Conservation (phyloP, 2,329 filamentous ascomycete genomes). For the Beauveria bassiana region DNA sequence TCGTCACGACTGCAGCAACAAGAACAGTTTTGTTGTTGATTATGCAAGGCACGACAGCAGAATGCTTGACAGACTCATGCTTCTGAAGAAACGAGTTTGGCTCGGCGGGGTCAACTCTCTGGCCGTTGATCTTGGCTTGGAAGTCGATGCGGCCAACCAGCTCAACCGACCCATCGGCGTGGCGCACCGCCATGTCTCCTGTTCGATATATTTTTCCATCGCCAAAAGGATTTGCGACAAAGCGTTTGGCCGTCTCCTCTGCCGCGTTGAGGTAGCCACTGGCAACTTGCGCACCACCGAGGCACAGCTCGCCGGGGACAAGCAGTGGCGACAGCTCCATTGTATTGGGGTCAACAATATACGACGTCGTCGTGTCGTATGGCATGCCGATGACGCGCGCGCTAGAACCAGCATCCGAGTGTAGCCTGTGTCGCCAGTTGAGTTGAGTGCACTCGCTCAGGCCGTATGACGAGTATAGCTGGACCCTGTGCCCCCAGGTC, state of each 20-base stretch:
- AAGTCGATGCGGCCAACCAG: conserved; percentile 18
- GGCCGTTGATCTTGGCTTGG: conserved; percentile 20
- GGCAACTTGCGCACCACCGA: background rate
- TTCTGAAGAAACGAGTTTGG: background rate
- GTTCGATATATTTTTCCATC: conserved; percentile 15
- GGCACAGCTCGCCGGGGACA: background rate
- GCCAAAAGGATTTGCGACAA: background rate
- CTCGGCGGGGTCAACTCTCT: conserved; percentile 13
- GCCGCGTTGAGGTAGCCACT: background rate
- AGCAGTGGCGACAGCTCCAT: background rate
- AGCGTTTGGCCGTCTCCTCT: background rate
- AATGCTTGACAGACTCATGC: background rate
- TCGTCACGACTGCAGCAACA: background rate
- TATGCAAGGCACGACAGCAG: background rate
- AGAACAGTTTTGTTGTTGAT: background rate
- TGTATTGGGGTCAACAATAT: background rate
- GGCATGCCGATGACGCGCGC: background rate
- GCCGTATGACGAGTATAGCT: background rate
- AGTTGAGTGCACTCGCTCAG: background rate
- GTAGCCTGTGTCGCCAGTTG: background rate
- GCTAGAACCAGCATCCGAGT: background rate
- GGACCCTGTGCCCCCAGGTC: background rate
- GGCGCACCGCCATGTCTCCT: conserved; percentile 16
- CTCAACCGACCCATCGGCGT: conserved; percentile 14
- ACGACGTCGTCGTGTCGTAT: background rate